phyloP scores from a whole-genome alignment of 768 basidiomycete species.

The Auricularia heimuer region DNA sequence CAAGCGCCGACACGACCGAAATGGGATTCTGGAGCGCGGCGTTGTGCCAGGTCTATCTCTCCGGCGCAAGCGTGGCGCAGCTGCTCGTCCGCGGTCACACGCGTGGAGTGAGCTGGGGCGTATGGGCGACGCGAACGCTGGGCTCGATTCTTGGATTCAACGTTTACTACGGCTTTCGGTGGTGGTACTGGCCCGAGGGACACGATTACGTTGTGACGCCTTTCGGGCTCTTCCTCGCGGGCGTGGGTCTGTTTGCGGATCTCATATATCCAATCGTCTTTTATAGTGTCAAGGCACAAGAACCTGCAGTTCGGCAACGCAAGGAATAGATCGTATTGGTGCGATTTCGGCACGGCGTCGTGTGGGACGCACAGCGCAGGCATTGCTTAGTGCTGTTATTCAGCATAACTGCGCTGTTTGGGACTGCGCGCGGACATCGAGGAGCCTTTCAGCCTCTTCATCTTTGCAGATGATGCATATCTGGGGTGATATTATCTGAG shows the following conservation, averaged over 20 bases:
- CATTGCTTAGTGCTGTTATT: no score
- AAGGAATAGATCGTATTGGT: not conserved
- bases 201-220: not conserved
- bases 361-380: no score
- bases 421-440: no score
- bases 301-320: not conserved
- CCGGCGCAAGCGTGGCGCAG: not conserved
- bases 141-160: not conserved
- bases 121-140: not conserved
- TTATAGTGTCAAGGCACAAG: not conserved
- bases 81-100: not conserved
- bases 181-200: conserved; percentile 1
- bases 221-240: not conserved
- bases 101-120: not conserved
- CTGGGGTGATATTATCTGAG: no score
- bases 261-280: not conserved
- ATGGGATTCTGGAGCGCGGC: not conserved
- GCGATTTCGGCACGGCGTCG: no score
- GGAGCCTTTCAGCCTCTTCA: no score
- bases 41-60: not conserved
- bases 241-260: not conserved
- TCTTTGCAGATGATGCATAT: no score
- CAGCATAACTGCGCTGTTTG: no score
- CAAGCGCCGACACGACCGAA: not conserved
- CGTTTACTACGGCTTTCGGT: not conserved